A percentile compares a stretch with the other conserved stretches of the same genome.
Evolutionary conservation across 2,329 filamentous ascomycete species (phyloP).

Genomic region (Exserohilum rostratum): DNA sequence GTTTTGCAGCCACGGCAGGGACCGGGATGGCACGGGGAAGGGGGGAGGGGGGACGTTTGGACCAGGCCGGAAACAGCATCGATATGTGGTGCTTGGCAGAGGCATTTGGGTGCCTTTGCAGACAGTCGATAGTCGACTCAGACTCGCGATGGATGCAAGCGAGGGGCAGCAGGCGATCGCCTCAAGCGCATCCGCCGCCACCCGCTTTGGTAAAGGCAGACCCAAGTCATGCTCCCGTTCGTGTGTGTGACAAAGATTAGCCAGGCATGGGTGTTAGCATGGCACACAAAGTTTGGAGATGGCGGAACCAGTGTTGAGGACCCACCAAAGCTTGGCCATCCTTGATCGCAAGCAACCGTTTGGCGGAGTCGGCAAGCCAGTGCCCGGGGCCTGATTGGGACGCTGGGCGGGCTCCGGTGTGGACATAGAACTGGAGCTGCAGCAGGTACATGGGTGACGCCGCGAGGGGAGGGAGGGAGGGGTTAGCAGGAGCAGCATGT

Average conservation of each 20-base stretch:
- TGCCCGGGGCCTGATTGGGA: slow-evolving; percentile 6
- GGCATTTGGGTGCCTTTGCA: not conserved
- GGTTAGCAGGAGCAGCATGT: not conserved
- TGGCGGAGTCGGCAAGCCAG: slow-evolving; percentile 18
- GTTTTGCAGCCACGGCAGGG: slow-evolving; percentile 15
- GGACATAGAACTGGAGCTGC: slow-evolving; percentile 1
- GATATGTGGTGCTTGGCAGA: not conserved
- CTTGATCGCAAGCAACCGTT: slow-evolving; percentile 25
- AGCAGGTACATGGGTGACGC: not conserved
- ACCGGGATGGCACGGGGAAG: slow-evolving; percentile 6
- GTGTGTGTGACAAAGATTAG: slow-evolving; percentile 14
- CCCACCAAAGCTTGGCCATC: slow-evolving; percentile 34
- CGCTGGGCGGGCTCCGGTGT: slow-evolving; percentile 2
- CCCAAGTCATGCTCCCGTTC: slow-evolving; percentile 15
- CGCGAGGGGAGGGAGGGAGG: too few relatives aligned
- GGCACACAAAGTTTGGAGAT: slow-evolving; percentile 14
- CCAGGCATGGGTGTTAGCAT: slow-evolving; percentile 8
- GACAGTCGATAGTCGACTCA: too few relatives aligned
- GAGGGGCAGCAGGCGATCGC: slow-evolving; percentile 7
- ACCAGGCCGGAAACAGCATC: slow-evolving; percentile 10
- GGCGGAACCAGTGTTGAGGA: slow-evolving; percentile 5
- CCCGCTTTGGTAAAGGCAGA: slow-evolving; percentile 12
- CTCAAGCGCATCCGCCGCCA: slow-evolving; percentile 12
- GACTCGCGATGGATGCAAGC: slow-evolving; percentile 6
- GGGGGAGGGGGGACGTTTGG: slow-evolving; percentile 13